phyloP scores from a whole-genome alignment of 1,284 basidiomycete species.

The Sporisorium reilianum region DNA sequence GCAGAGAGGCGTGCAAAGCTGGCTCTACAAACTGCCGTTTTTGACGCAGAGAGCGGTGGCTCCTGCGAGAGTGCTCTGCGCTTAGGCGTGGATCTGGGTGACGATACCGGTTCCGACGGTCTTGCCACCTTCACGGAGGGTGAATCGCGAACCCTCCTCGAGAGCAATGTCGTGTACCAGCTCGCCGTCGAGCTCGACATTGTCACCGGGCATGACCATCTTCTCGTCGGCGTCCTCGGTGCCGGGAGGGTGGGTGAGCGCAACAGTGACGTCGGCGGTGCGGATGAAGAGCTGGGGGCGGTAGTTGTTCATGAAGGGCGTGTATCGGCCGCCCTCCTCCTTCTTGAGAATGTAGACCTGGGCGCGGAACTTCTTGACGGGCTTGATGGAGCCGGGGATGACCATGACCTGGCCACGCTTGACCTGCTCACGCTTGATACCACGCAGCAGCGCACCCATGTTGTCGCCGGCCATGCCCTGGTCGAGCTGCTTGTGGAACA shows the following conservation, averaged over 20 bases:
- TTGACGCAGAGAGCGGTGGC: not conserved
- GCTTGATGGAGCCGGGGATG: constrained; percentile 91
- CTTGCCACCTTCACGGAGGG: constrained; percentile 95
- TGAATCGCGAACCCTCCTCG: constrained; percentile 94
- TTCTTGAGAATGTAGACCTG: constrained; percentile 79
- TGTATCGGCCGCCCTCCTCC: constrained; percentile 97
- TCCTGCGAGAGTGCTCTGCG: not conserved
- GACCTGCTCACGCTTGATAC: constrained; percentile 96
- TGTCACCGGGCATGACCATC: constrained; percentile 98
- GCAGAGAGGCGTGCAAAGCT: constrained; percentile 3
- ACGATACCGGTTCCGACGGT: constrained; percentile 73
- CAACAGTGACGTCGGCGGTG: constrained; percentile 91
- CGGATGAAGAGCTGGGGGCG: constrained; percentile 96
- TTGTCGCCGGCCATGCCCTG: constrained; percentile 98
- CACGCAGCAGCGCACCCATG: constrained; percentile 97
- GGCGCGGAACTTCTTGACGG: constrained; percentile 84
- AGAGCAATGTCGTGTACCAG: constrained; percentile 90
- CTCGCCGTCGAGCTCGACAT: constrained; percentile 90
- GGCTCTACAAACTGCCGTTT: constrained; percentile 3
- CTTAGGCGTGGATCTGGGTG: constrained; percentile 62
- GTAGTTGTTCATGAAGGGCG: constrained; percentile 97
- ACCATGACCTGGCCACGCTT: constrained; percentile 92
- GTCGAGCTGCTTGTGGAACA: constrained; percentile 99
- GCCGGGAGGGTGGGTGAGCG: constrained; percentile 87
- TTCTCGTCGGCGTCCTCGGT: constrained; percentile 71